Base-by-base conservation (phyloP, 768 basidiomycete species). In the Amanita jacksonii region DNA sequence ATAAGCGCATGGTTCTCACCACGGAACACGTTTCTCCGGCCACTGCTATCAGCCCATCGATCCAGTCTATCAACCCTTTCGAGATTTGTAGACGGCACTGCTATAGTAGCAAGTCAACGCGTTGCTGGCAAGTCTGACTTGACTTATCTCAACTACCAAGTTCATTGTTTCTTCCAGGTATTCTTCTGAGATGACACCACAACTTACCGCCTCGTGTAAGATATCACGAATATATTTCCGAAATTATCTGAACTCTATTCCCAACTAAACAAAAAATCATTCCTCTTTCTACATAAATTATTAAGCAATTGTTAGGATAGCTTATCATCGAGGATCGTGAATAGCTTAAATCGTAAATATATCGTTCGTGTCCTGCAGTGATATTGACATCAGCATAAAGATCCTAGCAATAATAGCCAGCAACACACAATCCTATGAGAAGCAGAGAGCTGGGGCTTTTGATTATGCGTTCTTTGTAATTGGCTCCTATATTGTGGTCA, bases 391-490 rank as follows among this genome's bases (percentile, higher is more conserved):
- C 6, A 41, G 40, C 40, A 37, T 24, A 25, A 18, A 9, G 40
- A 15, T 12, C 8, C 3, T 24, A 28, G 12, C 24, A 19, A 41
- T 15, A n/a, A 5, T 4, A 16, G 5, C n/a, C 16, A 4, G 15
- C 8, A 3, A 13, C 28, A 15, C 31, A 43, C 42, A 36, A 43
- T 33, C n/a, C 18, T 25, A 15, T 25, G 32, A 8, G 42, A 43
- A 22, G 31, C 35, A 4, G 32, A 24, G 8, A 43, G 42, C 18
- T 43, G 42, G 9, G 42, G 42, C 35, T 35, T 43, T 32, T 43
- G 42, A 18, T 43, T 43, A 22, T 43, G 85, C 46, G 73, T 65
- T 19, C 73, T 71, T 38, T 70, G 62, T 20, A 85, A 57, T 15
- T 41, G 40, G 3, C 47, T 83, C 75, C 20, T 62, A 58, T 35